A percentile compares a stretch with the other conserved stretches of the same genome.
Conservation (phyloP, 768 basidiomycete genomes). For the Xerocomus potaroensis region DNA sequence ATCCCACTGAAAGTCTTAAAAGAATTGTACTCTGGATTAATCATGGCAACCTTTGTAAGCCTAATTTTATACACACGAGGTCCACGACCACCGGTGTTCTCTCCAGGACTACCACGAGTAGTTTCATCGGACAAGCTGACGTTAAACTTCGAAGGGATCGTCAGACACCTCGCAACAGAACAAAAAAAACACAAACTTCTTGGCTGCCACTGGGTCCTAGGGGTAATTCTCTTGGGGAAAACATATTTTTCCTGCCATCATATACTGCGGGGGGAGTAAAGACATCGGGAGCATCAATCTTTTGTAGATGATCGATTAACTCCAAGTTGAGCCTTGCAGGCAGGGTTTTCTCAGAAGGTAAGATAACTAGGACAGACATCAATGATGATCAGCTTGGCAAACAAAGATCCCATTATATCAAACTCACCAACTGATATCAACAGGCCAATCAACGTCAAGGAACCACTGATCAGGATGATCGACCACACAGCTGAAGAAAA, state of each 20-base stretch:
- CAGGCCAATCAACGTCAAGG: background rate
- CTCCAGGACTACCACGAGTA: constrained; percentile 28
- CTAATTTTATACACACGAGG: constrained; percentile 68
- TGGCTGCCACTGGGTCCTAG: constrained; percentile 49
- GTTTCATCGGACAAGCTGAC: constrained; percentile 47
- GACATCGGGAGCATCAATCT: constrained; percentile 49
- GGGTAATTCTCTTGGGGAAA: constrained; percentile 55
- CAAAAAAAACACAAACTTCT: constrained; percentile 40
- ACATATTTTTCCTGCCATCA: constrained; percentile 78
- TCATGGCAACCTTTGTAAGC: constrained; percentile 53
- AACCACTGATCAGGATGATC: constrained; percentile 21
- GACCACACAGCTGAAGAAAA: constrained; percentile 1
- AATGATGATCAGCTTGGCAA: constrained; percentile 10
- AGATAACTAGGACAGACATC: constrained; percentile 44
- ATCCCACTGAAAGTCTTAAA: constrained; percentile 19
- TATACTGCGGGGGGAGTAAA: constrained; percentile 75
- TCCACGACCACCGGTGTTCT: constrained; percentile 33
- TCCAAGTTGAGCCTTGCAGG: constrained; percentile 69
- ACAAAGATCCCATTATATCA: background rate
- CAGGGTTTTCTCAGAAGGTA: constrained; percentile 62
- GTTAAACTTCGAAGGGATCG: constrained; percentile 46
- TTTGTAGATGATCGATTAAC: constrained; percentile 61
- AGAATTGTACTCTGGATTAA: constrained; percentile 49
- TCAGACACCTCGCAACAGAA: background rate
- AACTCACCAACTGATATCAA: constrained; percentile 20